Conservation (phyloP, 148 eudicot genomes). For the Heliamphora exappendiculata region DNA sequence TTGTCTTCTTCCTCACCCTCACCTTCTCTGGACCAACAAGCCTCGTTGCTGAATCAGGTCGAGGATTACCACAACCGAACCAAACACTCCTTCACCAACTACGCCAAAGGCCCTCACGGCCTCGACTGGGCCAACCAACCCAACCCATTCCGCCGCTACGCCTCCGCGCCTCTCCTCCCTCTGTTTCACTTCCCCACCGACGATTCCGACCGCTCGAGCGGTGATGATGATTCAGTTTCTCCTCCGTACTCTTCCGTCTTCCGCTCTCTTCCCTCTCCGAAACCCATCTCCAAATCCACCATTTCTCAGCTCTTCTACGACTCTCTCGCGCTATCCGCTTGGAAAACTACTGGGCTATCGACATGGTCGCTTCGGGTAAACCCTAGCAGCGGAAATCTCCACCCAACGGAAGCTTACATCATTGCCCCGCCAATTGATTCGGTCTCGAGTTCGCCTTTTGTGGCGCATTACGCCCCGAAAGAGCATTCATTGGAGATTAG, state of each 20-base stretch:
- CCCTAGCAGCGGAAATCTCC: conserved; percentile 92
- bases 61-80: conserved; percentile 73
- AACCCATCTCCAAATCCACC: conserved; percentile 45
- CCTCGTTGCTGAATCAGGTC: conserved; percentile 29
- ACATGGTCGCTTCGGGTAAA: conserved; percentile 88
- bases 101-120: conserved; percentile 55
- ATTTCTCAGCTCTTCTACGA: conserved; percentile 67
- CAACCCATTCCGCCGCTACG: conserved; percentile 78
- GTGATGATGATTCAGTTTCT: conserved; percentile 6
- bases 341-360: conserved; percentile 73
- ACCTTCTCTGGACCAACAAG: conserved; percentile 19
- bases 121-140: conserved; percentile 97
- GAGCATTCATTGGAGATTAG: conserved; percentile 81
- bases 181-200: conserved; percentile 44
- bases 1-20: conserved; percentile 40
- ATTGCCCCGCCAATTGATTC: conserved; percentile 55
- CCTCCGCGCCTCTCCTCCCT: conserved; percentile 45
- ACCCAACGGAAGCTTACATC: conserved; percentile 86
- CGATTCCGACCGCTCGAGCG: not conserved
- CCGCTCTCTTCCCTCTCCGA: conserved; percentile 41
- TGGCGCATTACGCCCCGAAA: conserved; percentile 86
- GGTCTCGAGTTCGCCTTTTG: conserved; percentile 41
- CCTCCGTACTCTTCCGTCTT: conserved; percentile 51
- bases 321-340: conserved; percentile 83
- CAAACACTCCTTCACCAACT: conserved; percentile 63